Evolutionary conservation across 345 rosid species (phyloP), one percentile per base, ranked within the genome.

Genomic region (Erodium maritimum): DNA sequence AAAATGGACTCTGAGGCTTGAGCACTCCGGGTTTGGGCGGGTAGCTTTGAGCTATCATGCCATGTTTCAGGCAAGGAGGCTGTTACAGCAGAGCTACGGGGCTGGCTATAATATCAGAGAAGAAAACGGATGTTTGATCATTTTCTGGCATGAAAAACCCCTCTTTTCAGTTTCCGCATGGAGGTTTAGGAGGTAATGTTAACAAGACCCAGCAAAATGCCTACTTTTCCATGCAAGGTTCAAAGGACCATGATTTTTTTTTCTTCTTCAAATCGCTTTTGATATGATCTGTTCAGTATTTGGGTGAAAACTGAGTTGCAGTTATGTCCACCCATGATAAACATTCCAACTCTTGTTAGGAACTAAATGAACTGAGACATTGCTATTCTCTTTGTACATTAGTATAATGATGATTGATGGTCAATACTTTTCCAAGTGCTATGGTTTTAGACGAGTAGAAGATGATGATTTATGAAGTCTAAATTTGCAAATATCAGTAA

Each of bases 141-240:
- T 82, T 22, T 82, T 81, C 79, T 85, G 91, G 91, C 85, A 85
- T 2, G 76, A 70, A 24, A 71, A 76, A 61, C 80, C 80, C 4
- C 81, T 85, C 62, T 85, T 69, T 57, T 82, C 91, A 3, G 76
- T 80, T 20, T 80, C 91, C 1, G 86, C 82, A 17, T 85, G 91
- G 91, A 67, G 80, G 62, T 74, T 72, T 65, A 77, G 79, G 63
- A 74, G 78, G 56, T 73, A 66, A 0, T 64, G 73, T 58, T 74
- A 71, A 67, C 59, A 52, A 61, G 23, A 52, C 57, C 7, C 33
- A 7, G 33, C 33, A 3, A 25, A 7, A 25, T 25, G 3, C 33
- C 7, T 25, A 25, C 4, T 25, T 25, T 25, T 25, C 33, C 10
- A 37, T 37, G 46, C 8, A 37, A 37, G 13, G 46, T 37, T 37